These are phyloP conservation scores for Gossypium sturtianum DNA, from an alignment of 345 rosid genomes.

Conservation along the genomic window DNA sequence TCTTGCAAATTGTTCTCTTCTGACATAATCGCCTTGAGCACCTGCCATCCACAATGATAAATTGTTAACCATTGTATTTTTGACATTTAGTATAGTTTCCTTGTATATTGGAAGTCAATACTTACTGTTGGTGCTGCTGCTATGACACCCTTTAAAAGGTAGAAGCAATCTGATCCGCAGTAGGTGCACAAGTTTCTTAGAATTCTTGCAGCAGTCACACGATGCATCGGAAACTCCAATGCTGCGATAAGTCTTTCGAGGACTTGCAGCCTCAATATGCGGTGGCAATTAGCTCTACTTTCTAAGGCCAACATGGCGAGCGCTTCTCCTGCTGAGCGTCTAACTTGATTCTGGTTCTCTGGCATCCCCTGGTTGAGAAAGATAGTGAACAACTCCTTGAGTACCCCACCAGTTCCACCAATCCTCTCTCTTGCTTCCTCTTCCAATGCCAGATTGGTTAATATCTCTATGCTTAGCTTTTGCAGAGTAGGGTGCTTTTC, in stretches of 20 bases:
- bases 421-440: conserved; percentile 67
- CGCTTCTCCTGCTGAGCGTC: conserved; percentile 83
- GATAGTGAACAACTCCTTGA: conserved; percentile 70
- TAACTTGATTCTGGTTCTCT: conserved; percentile 34
- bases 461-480: conserved; percentile 61
- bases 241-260: conserved; percentile 48
- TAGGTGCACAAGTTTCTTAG: conserved; percentile 62
- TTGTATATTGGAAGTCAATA: background rate
- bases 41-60: conserved; percentile 35
- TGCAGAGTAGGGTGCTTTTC: conserved; percentile 60
- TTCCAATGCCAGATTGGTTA: conserved; percentile 69
- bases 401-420: conserved; percentile 78
- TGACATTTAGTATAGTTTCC: background rate
- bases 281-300: conserved; percentile 61
- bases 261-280: conserved; percentile 51
- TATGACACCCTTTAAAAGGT: conserved; percentile 43
- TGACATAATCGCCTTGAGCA: conserved; percentile 53
- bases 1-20: conserved; percentile 74
- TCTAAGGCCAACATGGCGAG: conserved; percentile 80
- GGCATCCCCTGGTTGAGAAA: conserved; percentile 43
- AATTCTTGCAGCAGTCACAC: conserved; percentile 72
- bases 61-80: background rate
- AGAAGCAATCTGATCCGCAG: conserved; percentile 42
- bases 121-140: conserved; percentile 69
- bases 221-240: conserved; percentile 43